Conservation (phyloP, 2,329 filamentous ascomycete species). For the Exophiala xenobiotica region DNA sequence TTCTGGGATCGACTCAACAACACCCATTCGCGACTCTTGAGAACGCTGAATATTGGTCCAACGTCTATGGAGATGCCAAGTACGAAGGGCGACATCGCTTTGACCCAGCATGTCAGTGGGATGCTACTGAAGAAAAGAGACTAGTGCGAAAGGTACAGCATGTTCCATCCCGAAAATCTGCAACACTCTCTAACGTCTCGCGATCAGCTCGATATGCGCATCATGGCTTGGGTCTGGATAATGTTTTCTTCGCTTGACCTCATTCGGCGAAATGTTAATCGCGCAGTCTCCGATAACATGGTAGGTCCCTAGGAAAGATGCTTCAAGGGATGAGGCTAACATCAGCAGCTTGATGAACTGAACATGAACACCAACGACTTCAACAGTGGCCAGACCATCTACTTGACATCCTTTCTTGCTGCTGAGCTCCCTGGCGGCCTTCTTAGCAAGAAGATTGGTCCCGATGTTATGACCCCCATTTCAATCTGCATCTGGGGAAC, state of each 20-base stretch:
- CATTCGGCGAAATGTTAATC: conserved; percentile 51
- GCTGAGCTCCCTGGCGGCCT: conserved; percentile 59
- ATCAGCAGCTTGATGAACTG: conserved; percentile 36
- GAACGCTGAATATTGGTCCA: conserved; percentile 54
- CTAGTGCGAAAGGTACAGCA: conserved; percentile 22
- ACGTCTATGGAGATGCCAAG: conserved; percentile 54
- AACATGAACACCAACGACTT: conserved; percentile 46
- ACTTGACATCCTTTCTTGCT: conserved; percentile 53
- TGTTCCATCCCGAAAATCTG: not conserved
- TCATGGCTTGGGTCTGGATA: conserved; percentile 39
- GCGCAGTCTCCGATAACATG: conserved; percentile 57
- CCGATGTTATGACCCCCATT: conserved; percentile 54
- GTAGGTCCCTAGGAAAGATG: conserved; percentile 34
- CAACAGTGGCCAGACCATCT: conserved; percentile 57
- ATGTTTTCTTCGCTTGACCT: conserved; percentile 59
- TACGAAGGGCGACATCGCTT: conserved; percentile 47
- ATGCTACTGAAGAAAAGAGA: conserved; percentile 23
- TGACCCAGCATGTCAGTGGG: conserved; percentile 35
- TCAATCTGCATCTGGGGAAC: conserved; percentile 54
- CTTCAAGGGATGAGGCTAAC: not conserved
- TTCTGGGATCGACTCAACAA: conserved; percentile 4
- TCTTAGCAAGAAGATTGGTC: conserved; percentile 54
- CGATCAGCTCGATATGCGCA: conserved; percentile 33
- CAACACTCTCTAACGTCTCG: not conserved
- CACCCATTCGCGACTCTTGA: conserved; percentile 51